These are phyloP conservation scores for Cryptococcus hybrid DNA, from an alignment of 1,284 basidiomycete genomes.

Conservation along the genomic window DNA sequence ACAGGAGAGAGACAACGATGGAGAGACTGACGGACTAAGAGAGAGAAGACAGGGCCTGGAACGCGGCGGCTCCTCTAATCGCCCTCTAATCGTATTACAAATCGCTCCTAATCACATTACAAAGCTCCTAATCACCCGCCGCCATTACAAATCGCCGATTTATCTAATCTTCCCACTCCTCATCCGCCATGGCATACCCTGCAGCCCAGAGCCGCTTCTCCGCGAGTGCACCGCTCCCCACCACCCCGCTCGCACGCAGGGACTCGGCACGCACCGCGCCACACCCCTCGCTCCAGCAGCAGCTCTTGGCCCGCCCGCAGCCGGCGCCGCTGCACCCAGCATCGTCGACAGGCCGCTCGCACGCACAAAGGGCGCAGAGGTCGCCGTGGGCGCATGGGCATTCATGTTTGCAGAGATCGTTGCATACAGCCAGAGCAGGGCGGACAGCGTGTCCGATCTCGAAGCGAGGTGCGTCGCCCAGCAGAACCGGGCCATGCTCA, in stretches of 20 bases:
- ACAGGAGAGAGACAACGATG: too few species aligned
- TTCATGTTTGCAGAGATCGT: constrained; percentile 91
- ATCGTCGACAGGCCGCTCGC: constrained; percentile 81
- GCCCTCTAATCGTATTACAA: neutral
- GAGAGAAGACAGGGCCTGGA: neutral
- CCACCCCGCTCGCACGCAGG: constrained; percentile 12
- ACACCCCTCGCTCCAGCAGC: constrained; percentile 26
- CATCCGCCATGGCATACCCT: constrained; percentile 10
- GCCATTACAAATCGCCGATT: neutral
- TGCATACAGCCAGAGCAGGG: constrained; percentile 91
- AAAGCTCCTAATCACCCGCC: too few species aligned
- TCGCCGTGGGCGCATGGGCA: constrained; percentile 75
- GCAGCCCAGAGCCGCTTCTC: constrained; percentile 15
- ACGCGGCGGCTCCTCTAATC: neutral
- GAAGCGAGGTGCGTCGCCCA: constrained; percentile 76
- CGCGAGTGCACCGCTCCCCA: constrained; percentile 8
- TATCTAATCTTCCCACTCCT: neutral
- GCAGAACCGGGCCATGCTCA: neutral
- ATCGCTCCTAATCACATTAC: too few species aligned
- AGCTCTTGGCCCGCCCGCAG: constrained; percentile 10
- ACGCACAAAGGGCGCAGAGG: constrained; percentile 75
- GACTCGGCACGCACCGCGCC: constrained; percentile 8
- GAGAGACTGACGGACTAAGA: too few species aligned
- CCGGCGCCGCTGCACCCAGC: neutral
- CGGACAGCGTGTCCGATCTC: constrained; percentile 90